phyloP scores from a whole-genome alignment of 805 yeast genomes.

The Pichia pseudocactophila region DNA sequence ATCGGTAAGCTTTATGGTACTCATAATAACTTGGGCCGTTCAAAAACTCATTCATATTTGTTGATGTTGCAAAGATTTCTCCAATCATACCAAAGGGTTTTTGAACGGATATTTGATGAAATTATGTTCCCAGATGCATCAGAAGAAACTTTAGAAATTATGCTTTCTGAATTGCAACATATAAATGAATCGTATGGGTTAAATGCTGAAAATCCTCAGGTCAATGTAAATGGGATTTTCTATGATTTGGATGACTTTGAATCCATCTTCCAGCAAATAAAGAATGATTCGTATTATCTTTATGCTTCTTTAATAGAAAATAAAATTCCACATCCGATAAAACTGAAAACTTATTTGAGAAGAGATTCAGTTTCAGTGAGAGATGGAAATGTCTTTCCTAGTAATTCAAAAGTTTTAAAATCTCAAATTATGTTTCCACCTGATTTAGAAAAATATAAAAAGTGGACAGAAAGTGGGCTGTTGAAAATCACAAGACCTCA shows the following conservation, averaged over 20 bases:
- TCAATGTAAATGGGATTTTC: conserved; percentile 70
- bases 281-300: conserved; percentile 40
- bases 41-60: conserved; percentile 19
- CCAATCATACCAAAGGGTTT: conserved; percentile 3
- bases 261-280: conserved; percentile 42
- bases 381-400: conserved; percentile 44
- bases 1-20: conserved; percentile 20
- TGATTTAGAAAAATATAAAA: not conserved
- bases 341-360: conserved; percentile 35
- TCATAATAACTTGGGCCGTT: conserved; percentile 13
- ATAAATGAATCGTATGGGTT: conserved; percentile 31
- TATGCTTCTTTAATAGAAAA: conserved; percentile 22
- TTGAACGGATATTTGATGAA: too few species aligned
- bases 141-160: conserved; percentile 6
- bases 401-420: conserved; percentile 24
- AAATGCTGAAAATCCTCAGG: conserved; percentile 30
- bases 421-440: conserved; percentile 8
- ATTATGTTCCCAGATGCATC: not conserved
- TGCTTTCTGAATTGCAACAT: conserved; percentile 15
- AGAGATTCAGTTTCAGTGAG: conserved; percentile 35
- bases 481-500: not conserved
- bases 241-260: conserved; percentile 42
- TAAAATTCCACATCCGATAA: conserved; percentile 19
- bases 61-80: conserved; percentile 14
- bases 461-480: conserved; percentile 1